phyloP scores from a whole-genome alignment of 345 rosid species.

The Anacardium occidentale region DNA sequence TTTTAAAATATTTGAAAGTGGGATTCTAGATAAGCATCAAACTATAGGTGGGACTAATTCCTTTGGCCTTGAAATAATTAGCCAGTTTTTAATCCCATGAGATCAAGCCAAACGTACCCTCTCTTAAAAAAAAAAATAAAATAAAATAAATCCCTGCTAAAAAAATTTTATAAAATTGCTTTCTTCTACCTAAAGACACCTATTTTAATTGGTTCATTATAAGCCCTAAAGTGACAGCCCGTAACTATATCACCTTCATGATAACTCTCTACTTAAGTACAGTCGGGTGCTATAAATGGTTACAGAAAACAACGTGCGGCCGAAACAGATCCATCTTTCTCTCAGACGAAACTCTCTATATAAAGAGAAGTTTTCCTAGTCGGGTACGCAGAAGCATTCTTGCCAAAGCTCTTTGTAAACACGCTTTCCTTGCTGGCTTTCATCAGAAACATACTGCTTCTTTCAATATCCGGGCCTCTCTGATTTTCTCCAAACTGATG shows the following conservation, averaged over 20 bases:
- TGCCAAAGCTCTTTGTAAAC: slow-evolving; percentile 71
- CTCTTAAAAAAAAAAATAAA: neutral
- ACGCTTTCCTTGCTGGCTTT: slow-evolving; percentile 60
- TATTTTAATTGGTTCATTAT: neutral
- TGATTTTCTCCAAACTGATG: slow-evolving; percentile 71
- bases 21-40: no score
- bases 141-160: neutral
- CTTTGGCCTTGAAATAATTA: no score
- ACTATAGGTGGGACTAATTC: no score
- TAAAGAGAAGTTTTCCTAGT: slow-evolving; percentile 60
- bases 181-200: neutral
- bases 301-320: neutral
- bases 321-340: slow-evolving; percentile 15
- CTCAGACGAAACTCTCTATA: no score
- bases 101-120: neutral
- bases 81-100: no score
- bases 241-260: slow-evolving; percentile 14
- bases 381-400: slow-evolving; percentile 66
- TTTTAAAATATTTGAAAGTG: no score
- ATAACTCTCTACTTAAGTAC: neutral
- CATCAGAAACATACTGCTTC: slow-evolving; percentile 50
- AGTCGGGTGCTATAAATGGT: neutral
- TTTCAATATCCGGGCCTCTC: slow-evolving; percentile 65
- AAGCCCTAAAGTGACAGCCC: slow-evolving; percentile 15
- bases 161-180: neutral